Evolutionary conservation across 148 eudicot species (phyloP).

Genomic region (Tetragonia tetragonoides): DNA sequence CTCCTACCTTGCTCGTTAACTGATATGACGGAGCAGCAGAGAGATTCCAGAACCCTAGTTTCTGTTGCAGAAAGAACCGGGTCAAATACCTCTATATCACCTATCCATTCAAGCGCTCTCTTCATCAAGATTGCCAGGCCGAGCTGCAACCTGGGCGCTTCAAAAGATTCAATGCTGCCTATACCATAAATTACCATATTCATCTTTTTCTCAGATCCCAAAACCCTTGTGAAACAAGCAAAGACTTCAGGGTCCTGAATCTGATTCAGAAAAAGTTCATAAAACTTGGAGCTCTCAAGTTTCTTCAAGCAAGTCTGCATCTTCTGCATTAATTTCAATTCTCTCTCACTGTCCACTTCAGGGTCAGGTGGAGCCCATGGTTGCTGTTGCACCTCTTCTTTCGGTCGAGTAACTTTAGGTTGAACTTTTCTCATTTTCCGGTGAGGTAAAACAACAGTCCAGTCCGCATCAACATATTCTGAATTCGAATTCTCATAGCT

Average conservation of each 20-base stretch:
- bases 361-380: conserved; percentile 55
- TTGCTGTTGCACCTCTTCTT: conserved; percentile 28
- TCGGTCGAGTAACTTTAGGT: conserved; percentile 17
- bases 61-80: conserved; percentile 72
- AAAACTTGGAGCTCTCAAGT: conserved; percentile 58
- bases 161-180: conserved; percentile 73
- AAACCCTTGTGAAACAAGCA: conserved; percentile 38
- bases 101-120: conserved; percentile 62
- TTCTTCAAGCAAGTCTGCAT: conserved; percentile 47
- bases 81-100: conserved; percentile 72
- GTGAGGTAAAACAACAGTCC: conserved; percentile 73
- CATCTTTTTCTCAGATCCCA: conserved; percentile 51
- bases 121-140: conserved; percentile 70
- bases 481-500: conserved; percentile 30
- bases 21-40: conserved; percentile 62
- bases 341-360: conserved; percentile 38
- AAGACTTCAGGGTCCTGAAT: conserved; percentile 37
- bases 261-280: conserved; percentile 43
- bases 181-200: conserved; percentile 83
- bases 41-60: conserved; percentile 48
- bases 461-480: conserved; percentile 32
- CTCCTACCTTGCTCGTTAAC: conserved; percentile 72
- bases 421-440: conserved; percentile 44
- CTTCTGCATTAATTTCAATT: conserved; percentile 53
- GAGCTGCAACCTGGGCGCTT: conserved; percentile 71